Base-by-base conservation (phyloP, 2,329 filamentous ascomycete genomes). In the Colletotrichum sp. region DNA sequence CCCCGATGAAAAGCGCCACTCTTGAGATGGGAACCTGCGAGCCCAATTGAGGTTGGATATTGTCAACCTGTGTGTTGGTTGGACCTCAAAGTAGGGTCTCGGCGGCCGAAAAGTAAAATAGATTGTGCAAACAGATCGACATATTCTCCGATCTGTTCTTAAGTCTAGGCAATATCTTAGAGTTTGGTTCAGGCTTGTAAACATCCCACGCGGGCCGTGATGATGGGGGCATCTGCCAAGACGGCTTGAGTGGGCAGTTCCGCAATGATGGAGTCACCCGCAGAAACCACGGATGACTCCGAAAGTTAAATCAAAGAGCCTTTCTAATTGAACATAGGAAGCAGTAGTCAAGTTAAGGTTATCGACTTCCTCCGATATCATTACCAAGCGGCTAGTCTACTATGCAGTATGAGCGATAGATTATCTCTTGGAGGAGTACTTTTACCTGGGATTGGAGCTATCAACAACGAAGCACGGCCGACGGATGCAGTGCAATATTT, bases 371-470 rank as follows among this genome's bases (percentile, higher is more conserved):
- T 43, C 1, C 9, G 1, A n/a, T 43, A n/a, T 43, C 1, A n/a
- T 43, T n/a, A 43, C 9, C 18, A n/a, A n/a, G 38, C 0, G 36
- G 9, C 38, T 43, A 0, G 38, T 43, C 38, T 10, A 28, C 26
- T 28, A 28, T 28, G 26, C 26, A 28, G 26, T 28, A n/a, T 10
- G 38, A 43, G 38, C 38, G 18, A 12, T 43, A 43, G 38, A 12
- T 2, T 0, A n/a, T 43, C 38, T 43, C 18, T 2, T 0, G 0
- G 18, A 43, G 1, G 0, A 0, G 9, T n/a, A 2, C 38, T 43
- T 43, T 43, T 6, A 0, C 18, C 38, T n/a, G 18, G 38, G 15
- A 38, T 38, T 18, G 0, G 36, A 38, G 4, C 18, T 6, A n/a
- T 43, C 18, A 43, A 43, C 38, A 43, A 43, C 38, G 18, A 43